Evolutionary conservation across 441 rosid genomes (phyloP).

Genomic region (Corymbia calophylla): DNA sequence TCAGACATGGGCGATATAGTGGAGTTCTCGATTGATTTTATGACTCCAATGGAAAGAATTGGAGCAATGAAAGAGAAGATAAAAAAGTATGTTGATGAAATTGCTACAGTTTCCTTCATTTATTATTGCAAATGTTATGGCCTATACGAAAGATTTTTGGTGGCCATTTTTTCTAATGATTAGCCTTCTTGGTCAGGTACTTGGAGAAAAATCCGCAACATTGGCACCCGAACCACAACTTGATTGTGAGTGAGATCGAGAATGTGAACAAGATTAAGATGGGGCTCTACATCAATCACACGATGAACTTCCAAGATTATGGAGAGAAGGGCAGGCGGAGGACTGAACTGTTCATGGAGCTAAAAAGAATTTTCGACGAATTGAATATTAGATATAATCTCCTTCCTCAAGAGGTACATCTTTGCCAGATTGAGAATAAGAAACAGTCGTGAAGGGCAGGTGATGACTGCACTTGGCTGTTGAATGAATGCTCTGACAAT

Average conservation of each 20-base stretch:
- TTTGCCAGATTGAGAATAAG: slow-evolving; percentile 10
- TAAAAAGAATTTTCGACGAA: slow-evolving; percentile 65
- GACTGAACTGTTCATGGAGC: slow-evolving; percentile 41
- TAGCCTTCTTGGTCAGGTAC: slow-evolving; percentile 24
- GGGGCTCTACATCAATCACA: slow-evolving; percentile 40
- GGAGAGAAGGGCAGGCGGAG: slow-evolving; percentile 56
- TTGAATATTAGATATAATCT: slow-evolving; percentile 50
- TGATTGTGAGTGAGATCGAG: slow-evolving; percentile 62
- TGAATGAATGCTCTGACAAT: not conserved
- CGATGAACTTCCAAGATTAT: slow-evolving; percentile 70
- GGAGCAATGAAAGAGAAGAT: slow-evolving; percentile 44
- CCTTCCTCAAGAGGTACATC: slow-evolving; percentile 57
- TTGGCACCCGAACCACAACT: slow-evolving; percentile 45
- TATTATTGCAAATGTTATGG: not conserved
- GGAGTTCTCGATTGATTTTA: slow-evolving; percentile 62
- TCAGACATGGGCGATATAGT: slow-evolving; percentile 70
- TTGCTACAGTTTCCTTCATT: not conserved
- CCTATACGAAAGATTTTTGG: not conserved
- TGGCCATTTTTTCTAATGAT: not conserved
- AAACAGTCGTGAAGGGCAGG: not conserved
- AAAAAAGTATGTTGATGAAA: slow-evolving; percentile 32
- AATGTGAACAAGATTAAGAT: slow-evolving; percentile 52
- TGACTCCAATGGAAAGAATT: slow-evolving; percentile 51
- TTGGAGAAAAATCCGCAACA: slow-evolving; percentile 35
- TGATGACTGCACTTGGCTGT: not conserved